A percentile compares a stretch with the other conserved stretches of the same genome.
phyloP scores from a whole-genome alignment of 192 early-diverging fungal species.

The Ramicandelaber brevisporus region DNA sequence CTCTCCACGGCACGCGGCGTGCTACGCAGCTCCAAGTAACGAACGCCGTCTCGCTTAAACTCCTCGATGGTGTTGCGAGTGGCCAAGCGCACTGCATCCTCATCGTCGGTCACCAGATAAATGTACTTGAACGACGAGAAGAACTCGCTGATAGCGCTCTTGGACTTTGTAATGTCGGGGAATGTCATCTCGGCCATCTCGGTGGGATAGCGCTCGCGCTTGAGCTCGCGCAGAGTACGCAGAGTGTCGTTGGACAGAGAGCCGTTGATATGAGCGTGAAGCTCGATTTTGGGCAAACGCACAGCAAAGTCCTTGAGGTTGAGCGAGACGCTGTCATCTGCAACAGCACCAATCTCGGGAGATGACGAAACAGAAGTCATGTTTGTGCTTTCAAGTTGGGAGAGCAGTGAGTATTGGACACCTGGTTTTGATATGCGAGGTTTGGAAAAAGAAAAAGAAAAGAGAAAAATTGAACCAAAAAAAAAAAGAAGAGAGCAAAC shows the following conservation, averaged over 20 bases:
- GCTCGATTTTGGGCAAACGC: slow-evolving; percentile 7
- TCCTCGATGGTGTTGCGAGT: slow-evolving; percentile 16
- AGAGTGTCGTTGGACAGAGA: slow-evolving; percentile 15
- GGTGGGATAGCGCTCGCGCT: slow-evolving; percentile 12
- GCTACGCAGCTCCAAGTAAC: slow-evolving; percentile 27
- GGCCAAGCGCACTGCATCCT: slow-evolving; percentile 9
- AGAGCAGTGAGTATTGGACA: no score
- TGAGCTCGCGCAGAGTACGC: slow-evolving; percentile 8
- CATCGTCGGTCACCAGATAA: slow-evolving; percentile 24
- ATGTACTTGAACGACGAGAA: slow-evolving; percentile 26
- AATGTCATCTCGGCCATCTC: slow-evolving; percentile 11
- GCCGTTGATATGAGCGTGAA: slow-evolving; percentile 38
- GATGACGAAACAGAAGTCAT: no score
- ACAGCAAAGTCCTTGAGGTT: neutral
- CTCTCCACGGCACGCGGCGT: slow-evolving; percentile 19
- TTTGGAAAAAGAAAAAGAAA: no score
- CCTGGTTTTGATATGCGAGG: no score
- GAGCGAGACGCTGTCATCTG: no score
- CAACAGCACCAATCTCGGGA: no score
- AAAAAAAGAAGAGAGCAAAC: no score
- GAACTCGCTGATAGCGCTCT: slow-evolving; percentile 9
- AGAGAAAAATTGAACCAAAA: no score
- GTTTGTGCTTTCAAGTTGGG: no score
- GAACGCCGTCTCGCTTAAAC: slow-evolving; percentile 22
- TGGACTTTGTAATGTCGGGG: slow-evolving; percentile 9